Conservation (phyloP, 225 moss, liverwort and hornwort species). For the Polytrichum commune region DNA sequence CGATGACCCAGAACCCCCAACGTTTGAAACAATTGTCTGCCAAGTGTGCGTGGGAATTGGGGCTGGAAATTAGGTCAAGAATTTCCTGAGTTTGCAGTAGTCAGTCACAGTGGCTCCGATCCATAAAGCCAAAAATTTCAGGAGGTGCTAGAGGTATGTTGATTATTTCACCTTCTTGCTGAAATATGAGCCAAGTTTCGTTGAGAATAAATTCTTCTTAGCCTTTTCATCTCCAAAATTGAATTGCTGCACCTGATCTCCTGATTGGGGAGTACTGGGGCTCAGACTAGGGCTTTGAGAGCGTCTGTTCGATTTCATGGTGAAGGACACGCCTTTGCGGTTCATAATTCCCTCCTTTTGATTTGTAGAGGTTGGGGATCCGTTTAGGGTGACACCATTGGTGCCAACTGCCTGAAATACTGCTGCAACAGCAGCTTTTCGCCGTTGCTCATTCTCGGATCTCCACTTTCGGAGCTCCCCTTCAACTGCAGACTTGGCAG, state of each 20-base stretch:
- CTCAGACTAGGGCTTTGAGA: background rate
- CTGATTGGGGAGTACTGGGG: constrained; percentile 6
- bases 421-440: constrained; percentile 31
- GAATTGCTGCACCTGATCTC: constrained; percentile 18
- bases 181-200: constrained; percentile 37
- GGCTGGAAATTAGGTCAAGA: no score
- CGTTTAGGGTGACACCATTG: constrained; percentile 3
- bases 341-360: background rate
- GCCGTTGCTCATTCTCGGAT: constrained; percentile 45
- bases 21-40: no score
- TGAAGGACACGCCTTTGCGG: background rate
- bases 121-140: no score
- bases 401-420: constrained; percentile 12
- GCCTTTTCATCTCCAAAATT: constrained; percentile 6
- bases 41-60: no score
- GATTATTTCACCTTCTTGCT: constrained; percentile 25
- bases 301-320: background rate
- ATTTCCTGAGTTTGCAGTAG: no score
- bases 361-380: background rate
- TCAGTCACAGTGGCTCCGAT: no score
- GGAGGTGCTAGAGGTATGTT: no score
- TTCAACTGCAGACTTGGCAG: constrained; percentile 42
- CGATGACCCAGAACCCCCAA: no score
- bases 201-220: constrained; percentile 8
- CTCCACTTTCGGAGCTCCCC: constrained; percentile 46